These are phyloP conservation scores for Suillus variegatus DNA, from an alignment of 768 basidiomycete genomes.

Conservation along the genomic window DNA sequence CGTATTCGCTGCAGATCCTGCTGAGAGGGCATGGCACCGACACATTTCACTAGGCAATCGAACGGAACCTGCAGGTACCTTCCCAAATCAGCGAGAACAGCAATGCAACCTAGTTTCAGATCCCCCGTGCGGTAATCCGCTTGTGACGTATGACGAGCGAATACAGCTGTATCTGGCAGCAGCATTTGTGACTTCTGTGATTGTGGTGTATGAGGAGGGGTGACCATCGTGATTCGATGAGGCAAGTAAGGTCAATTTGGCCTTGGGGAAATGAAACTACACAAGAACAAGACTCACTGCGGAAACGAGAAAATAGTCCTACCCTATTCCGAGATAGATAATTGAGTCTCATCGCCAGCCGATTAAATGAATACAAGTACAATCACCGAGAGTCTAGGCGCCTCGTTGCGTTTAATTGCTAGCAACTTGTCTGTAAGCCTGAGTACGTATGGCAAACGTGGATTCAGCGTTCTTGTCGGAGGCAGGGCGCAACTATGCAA, in stretches of 20 bases:
- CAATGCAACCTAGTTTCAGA: background rate
- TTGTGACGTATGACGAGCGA: background rate
- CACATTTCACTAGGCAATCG: background rate
- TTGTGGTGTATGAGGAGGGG: background rate
- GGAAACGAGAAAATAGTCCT: no score
- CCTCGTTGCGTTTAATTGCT: no score
- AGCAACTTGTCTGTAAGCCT: no score
- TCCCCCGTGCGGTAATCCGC: background rate
- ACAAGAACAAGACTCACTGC: no score
- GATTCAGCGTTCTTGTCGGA: no score
- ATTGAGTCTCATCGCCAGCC: no score
- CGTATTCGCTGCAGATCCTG: background rate
- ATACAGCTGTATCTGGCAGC: background rate
- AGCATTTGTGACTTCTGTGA: background rate
- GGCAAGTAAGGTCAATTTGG: background rate
- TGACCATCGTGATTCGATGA: background rate
- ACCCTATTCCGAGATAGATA: no score
- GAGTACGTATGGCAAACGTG: background rate
- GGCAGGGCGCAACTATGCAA: background rate
- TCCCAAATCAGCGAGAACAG: background rate
- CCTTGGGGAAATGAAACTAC: no score
- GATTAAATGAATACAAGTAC: no score
- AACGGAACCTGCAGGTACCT: background rate
- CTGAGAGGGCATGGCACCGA: background rate
- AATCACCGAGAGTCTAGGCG: no score